Evolutionary conservation across 176 grass and related monocot species (phyloP).

Genomic region (Calamus simplicifolius): DNA sequence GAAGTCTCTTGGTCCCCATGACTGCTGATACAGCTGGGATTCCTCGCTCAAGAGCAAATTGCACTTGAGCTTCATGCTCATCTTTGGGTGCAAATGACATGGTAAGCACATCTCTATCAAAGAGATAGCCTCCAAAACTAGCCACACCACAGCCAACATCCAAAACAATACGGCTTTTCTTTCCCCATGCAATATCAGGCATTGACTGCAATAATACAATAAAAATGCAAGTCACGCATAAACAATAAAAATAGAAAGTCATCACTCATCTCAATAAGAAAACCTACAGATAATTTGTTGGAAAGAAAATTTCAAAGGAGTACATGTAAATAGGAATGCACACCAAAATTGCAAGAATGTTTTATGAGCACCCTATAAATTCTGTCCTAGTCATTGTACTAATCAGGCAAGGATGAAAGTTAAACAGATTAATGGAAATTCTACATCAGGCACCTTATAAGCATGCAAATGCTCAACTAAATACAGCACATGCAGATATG

Average conservation of each 20-base stretch:
- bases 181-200: constrained; percentile 93
- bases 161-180: constrained; percentile 61
- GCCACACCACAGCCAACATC: constrained; percentile 99
- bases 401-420: no score
- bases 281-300: no score
- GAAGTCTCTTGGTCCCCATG: constrained; percentile 97
- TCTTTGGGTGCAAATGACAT: constrained; percentile 99
- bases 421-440: no score
- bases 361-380: no score
- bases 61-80: constrained; percentile 99
- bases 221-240: neutral
- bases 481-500: no score
- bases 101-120: constrained; percentile 89
- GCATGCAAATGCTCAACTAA: no score
- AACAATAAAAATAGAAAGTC: neutral
- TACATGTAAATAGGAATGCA: no score
- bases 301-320: no score
- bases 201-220: constrained; percentile 40
- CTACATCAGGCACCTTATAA: no score
- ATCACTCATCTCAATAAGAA: no score
- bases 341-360: no score
- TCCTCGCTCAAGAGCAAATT: constrained; percentile 97
- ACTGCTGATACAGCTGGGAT: constrained; percentile 98
- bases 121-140: constrained; percentile 96
- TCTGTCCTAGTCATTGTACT: no score